Evolutionary conservation across 1,139 yeast genomes (phyloP), one percentile per base, ranked within the genome.

Genomic region (Yamadazyma songkhlaensis): DNA sequence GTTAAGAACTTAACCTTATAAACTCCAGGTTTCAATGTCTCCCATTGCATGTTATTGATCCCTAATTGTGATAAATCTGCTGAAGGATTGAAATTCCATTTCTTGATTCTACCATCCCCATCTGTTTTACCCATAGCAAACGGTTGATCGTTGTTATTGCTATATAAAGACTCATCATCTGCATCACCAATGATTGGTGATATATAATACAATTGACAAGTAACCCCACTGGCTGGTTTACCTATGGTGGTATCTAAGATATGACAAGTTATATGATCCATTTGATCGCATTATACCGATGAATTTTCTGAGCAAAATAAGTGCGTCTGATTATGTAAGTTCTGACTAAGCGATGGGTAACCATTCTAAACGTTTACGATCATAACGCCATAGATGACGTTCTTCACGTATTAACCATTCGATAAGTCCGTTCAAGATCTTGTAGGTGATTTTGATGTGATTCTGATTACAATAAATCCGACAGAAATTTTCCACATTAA

Each of bases 181-280:
- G 66, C 55, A 12, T 62, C 55, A 1, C 43, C 37, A 7, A 60
- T 46, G 27, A 57, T 46, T 0, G 64, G 54, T 1, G 69, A 50
- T 31, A 70, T 49, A 45, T 60, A 64, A 53, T 64, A 76, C 24
- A 83, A 62, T 31, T 81, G 80, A 49, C 86, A 82, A 3, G 73
- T 61, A 12, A 89, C 90, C 14, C 70, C 72, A 0, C 63, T 54
- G 0, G 96, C 96, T 0, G 97, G 97, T 44, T 67, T 73, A 1
- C 97, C 97, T 9, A 71, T 61, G n/a, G 84, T 79, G 5, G 96
- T 88, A 51, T 89, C 96, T 28, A 89, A 67, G 11, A 89, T 78
- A 58, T 89, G 97, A 59, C 96, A 88, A 6, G 96, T 87, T 35
- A 89, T 77, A 32, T 89, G 89, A 41, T 63, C 72, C 62, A 59